Evolutionary conservation across 768 basidiomycete genomes (phyloP).

Genomic region (Lactarius psammicola): DNA sequence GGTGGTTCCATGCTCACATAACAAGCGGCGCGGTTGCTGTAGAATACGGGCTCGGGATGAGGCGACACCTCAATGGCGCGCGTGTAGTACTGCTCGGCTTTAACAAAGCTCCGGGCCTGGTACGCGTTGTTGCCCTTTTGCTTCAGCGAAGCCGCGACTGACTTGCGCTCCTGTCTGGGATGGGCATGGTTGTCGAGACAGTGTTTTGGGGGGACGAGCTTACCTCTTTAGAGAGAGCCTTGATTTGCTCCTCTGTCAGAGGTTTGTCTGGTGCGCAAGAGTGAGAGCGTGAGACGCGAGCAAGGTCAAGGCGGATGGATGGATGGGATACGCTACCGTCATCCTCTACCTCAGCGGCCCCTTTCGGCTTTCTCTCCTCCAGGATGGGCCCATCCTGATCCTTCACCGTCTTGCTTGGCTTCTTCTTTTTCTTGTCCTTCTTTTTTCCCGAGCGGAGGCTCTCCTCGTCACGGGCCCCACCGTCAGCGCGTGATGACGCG

Average conservation of each 20-base stretch:
- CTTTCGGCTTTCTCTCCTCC: constrained; percentile 63
- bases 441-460: constrained; percentile 40
- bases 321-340: constrained; percentile 28
- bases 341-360: constrained; percentile 34
- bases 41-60: constrained; percentile 88
- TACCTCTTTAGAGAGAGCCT: constrained; percentile 58
- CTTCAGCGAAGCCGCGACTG: constrained; percentile 63
- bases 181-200: background rate
- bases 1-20: constrained; percentile 91
- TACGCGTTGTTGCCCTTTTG: constrained; percentile 71
- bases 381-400: constrained; percentile 72
- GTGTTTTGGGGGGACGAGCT: background rate
- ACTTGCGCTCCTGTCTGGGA: constrained; percentile 56
- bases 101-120: constrained; percentile 54
- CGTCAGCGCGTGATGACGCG: constrained; percentile 48
- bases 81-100: constrained; percentile 66
- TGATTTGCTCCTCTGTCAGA: constrained; percentile 55
- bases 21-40: constrained; percentile 96
- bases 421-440: constrained; percentile 52
- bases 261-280: constrained; percentile 41
- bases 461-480: constrained; percentile 30
- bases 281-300: constrained; percentile 25
- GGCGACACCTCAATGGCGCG: constrained; percentile 72
- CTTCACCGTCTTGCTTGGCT: constrained; percentile 48
- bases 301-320: background rate